Evolutionary conservation across 2,329 filamentous ascomycete species (phyloP).

Genomic region (Fusarium pseudograminearum): DNA sequence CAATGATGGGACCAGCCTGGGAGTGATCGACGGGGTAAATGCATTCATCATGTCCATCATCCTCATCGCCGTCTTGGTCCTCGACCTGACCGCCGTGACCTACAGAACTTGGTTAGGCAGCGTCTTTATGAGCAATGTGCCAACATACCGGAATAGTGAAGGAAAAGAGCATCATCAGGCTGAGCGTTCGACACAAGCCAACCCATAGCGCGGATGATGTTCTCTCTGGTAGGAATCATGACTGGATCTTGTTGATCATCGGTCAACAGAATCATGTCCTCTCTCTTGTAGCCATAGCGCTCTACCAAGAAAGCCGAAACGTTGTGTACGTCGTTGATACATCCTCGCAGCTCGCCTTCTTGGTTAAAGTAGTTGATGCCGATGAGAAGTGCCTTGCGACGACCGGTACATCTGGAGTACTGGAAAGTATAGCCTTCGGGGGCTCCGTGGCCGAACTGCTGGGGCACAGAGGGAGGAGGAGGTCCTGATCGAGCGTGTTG

Average conservation of each 20-base stretch:
- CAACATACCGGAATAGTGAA: conserved; percentile 76
- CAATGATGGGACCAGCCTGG: conserved; percentile 77
- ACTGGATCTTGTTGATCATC: conserved; percentile 78
- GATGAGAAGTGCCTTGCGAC: conserved; percentile 79
- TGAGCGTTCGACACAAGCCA: conserved; percentile 79
- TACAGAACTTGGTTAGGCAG: conserved; percentile 47
- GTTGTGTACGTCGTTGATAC: conserved; percentile 85
- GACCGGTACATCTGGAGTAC: conserved; percentile 80
- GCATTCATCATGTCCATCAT: conserved; percentile 81
- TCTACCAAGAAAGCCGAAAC: conserved; percentile 77
- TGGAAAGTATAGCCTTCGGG: conserved; percentile 78
- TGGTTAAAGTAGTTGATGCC: conserved; percentile 86
- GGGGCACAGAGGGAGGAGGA: conserved; percentile 62
- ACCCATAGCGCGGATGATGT: conserved; percentile 79
- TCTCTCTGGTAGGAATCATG: conserved; percentile 79
- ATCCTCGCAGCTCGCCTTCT: conserved; percentile 77
- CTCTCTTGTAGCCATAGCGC: conserved; percentile 76
- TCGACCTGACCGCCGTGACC: conserved; percentile 82
- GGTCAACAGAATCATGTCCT: conserved; percentile 84
- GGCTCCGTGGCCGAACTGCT: conserved; percentile 75
- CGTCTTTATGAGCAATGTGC: neutral
- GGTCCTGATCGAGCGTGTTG: conserved; percentile 51
- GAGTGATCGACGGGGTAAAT: conserved; percentile 83
- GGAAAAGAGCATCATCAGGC: conserved; percentile 81
- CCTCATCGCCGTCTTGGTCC: conserved; percentile 80